These are phyloP conservation scores for Didymella exigua DNA, from an alignment of 2,329 filamentous ascomycete species.

Conservation along the genomic window DNA sequence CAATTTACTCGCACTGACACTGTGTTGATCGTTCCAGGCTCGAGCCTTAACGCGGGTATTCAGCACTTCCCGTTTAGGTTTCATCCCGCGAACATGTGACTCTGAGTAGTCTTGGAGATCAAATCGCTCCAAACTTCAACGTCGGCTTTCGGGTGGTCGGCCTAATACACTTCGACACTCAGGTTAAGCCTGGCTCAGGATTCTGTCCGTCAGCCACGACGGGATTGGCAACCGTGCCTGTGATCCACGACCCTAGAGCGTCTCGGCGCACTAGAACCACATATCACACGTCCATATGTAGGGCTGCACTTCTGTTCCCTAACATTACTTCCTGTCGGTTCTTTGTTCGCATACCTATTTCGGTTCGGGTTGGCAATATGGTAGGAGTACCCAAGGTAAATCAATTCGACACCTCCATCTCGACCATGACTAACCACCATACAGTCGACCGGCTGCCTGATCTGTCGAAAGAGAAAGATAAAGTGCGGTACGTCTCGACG, in stretches of 20 bases:
- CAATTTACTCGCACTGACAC: neutral
- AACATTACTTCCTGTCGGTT: neutral
- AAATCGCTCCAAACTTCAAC: constrained; percentile 5
- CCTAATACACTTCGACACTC: neutral
- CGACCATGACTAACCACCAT: neutral
- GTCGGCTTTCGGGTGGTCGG: neutral
- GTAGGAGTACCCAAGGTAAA: constrained; percentile 43
- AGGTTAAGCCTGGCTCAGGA: constrained; percentile 1
- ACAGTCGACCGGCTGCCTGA: constrained; percentile 36
- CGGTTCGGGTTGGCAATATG: constrained; percentile 22
- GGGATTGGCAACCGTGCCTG: constrained; percentile 6
- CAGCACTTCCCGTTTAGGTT: constrained; percentile 19
- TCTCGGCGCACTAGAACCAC: neutral
- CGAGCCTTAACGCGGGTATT: neutral
- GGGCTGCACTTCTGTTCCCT: neutral
- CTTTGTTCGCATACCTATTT: neutral
- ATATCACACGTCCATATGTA: neutral
- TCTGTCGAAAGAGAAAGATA: constrained; percentile 41
- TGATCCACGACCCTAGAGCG: neutral
- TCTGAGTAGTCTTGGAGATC: constrained; percentile 1
- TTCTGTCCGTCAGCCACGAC: constrained; percentile 1
- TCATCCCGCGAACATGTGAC: constrained; percentile 33
- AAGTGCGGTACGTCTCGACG: constrained; percentile 25
- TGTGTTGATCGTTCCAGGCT: neutral
- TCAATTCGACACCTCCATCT: neutral